These are phyloP conservation scores for Acidomyces sp. DNA, from an alignment of 495 filamentous ascomycete genomes.

Conservation along the genomic window DNA sequence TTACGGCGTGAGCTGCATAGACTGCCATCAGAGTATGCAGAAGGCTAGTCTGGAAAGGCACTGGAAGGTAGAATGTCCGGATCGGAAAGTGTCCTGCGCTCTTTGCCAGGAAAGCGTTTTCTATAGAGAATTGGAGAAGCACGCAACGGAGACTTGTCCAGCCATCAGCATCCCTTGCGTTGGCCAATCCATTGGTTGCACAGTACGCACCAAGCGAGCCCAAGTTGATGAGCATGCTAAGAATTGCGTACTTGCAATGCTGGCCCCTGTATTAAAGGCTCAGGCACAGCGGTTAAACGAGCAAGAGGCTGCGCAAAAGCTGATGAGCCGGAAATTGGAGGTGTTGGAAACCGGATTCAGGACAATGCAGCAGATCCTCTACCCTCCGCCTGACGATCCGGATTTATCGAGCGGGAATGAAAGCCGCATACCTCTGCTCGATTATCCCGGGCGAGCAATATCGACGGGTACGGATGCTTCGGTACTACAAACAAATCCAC, in stretches of 20 bases:
- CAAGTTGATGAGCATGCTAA: slow-evolving; percentile 41
- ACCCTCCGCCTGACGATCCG: slow-evolving; percentile 8
- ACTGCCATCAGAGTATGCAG: slow-evolving; percentile 43
- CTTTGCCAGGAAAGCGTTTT: slow-evolving; percentile 40
- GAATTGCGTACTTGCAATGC: slow-evolving; percentile 43
- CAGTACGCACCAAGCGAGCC: slow-evolving; percentile 35
- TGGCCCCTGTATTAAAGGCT: slow-evolving; percentile 44
- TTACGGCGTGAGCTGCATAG: slow-evolving; percentile 37
- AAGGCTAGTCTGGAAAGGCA: slow-evolving; percentile 47
- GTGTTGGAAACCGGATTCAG: slow-evolving; percentile 43
- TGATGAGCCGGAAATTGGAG: slow-evolving; percentile 45
- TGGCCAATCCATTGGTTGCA: slow-evolving; percentile 46
- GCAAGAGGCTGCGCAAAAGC: slow-evolving; percentile 43
- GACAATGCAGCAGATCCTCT: slow-evolving; percentile 34
- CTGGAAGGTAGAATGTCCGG: slow-evolving; percentile 37
- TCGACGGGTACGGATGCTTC: neutral
- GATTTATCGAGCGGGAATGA: slow-evolving; percentile 1
- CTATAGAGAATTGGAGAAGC: slow-evolving; percentile 36
- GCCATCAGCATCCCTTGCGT: slow-evolving; percentile 41
- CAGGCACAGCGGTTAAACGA: slow-evolving; percentile 45
- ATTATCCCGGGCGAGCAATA: too few relatives aligned
- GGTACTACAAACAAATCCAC: neutral
- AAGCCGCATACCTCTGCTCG: slow-evolving; percentile 1
- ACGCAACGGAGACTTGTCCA: slow-evolving; percentile 38
- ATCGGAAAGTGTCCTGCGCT: slow-evolving; percentile 36